Evolutionary conservation across 805 yeast genomes (phyloP).

Genomic region (Candida glaebosa): DNA sequence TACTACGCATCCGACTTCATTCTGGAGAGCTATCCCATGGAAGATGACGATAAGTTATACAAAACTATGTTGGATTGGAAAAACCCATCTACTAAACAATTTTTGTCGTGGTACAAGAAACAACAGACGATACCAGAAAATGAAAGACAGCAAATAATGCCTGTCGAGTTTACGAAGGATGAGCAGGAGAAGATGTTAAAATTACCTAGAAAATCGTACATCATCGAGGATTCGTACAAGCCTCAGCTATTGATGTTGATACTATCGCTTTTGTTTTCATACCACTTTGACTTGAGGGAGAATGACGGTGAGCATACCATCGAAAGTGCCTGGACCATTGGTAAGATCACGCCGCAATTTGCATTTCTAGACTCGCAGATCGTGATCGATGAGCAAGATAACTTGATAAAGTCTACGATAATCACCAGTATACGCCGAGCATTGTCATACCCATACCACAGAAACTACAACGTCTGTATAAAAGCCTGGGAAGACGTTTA

Average conservation of each 20-base stretch:
- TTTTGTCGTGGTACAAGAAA: constrained; percentile 47
- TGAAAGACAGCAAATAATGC: constrained; percentile 25
- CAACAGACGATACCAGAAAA: constrained; percentile 25
- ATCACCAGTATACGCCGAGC: constrained; percentile 69
- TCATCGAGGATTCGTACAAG: constrained; percentile 50
- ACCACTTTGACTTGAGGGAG: constrained; percentile 70
- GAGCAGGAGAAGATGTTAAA: constrained; percentile 67
- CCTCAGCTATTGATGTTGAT: constrained; percentile 57
- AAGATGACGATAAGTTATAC: constrained; percentile 50
- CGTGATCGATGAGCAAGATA: constrained; percentile 23
- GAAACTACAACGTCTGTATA: constrained; percentile 58
- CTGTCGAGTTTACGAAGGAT: constrained; percentile 51
- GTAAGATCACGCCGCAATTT: constrained; percentile 78
- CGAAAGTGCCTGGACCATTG: constrained; percentile 94
- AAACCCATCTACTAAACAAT: constrained; percentile 43
- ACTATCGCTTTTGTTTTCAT: constrained; percentile 66
- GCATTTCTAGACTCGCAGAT: constrained; percentile 65
- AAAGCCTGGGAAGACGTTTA: constrained; percentile 77
- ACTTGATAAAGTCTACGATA: constrained; percentile 50
- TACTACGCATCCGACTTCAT: constrained; percentile 81
- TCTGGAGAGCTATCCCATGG: constrained; percentile 54
- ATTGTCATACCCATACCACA: constrained; percentile 72
- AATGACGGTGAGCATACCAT: constrained; percentile 68
- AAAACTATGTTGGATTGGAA: constrained; percentile 48
- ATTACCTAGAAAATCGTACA: constrained; percentile 60